These are phyloP conservation scores for Camellia sinensis DNA, from an alignment of 148 eudicot species.

Conservation along the genomic window DNA sequence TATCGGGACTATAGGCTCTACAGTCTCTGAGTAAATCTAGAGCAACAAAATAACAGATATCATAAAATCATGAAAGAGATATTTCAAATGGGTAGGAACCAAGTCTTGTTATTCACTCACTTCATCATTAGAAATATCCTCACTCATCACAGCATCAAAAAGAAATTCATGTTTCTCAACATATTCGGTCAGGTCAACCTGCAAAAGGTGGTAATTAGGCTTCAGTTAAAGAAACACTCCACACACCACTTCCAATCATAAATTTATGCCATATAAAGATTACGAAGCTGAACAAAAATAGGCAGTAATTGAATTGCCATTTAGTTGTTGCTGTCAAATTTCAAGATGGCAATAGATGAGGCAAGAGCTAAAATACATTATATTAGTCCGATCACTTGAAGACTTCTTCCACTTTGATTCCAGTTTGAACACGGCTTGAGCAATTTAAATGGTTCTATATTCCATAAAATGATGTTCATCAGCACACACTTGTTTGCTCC, in stretches of 20 bases:
- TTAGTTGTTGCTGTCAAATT: background rate
- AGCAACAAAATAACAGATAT: slow-evolving; percentile 7
- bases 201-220: slow-evolving; percentile 22
- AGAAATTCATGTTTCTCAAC: slow-evolving; percentile 77
- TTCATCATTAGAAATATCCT: slow-evolving; percentile 63
- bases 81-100: slow-evolving; percentile 5
- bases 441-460: background rate
- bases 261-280: background rate
- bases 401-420: background rate
- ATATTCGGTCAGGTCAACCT: slow-evolving; percentile 85
- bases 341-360: no score
- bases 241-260: background rate
- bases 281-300: background rate
- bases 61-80: slow-evolving; percentile 10
- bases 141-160: slow-evolving; percentile 73
- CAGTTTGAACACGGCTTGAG: background rate
- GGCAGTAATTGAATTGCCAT: background rate
- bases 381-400: no score
- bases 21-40: slow-evolving; percentile 72
- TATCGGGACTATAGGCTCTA: slow-evolving; percentile 69
- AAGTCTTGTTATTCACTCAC: slow-evolving; percentile 32
- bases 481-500: background rate
- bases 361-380: no score
- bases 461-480: background rate
- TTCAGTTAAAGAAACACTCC: background rate